A percentile compares a stretch with the other conserved stretches of the same genome.
Conservation (phyloP, 768 basidiomycete species). For the Dentipellis fragilis region DNA sequence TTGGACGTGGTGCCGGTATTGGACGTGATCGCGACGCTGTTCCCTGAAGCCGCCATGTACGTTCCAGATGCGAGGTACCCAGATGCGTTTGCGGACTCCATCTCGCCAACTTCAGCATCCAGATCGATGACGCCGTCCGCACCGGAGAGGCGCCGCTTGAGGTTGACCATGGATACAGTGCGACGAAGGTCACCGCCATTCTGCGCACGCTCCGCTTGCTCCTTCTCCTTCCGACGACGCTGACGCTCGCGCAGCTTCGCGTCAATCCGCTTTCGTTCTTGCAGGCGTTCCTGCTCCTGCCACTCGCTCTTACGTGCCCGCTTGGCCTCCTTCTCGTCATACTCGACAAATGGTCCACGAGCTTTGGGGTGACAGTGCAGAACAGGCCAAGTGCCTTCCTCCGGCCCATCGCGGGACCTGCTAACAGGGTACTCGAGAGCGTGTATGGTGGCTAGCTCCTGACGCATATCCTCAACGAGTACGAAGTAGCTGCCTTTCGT, state of each 20-base stretch:
- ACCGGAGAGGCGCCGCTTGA: constrained; percentile 44
- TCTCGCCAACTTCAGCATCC: constrained; percentile 28
- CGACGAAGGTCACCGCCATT: constrained; percentile 55
- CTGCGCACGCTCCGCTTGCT: constrained; percentile 21
- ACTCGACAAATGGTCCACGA: constrained; percentile 65
- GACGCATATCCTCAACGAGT: constrained; percentile 83
- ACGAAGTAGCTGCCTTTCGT: constrained; percentile 64
- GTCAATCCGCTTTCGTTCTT: constrained; percentile 21
- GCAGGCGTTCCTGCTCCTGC: constrained; percentile 34
- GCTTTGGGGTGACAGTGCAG: constrained; percentile 69
- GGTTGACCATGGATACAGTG: constrained; percentile 65
- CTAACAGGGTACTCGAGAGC: constrained; percentile 66
- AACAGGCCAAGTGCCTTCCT: constrained; percentile 69
- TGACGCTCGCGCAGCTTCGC: constrained; percentile 19
- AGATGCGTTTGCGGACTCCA: constrained; percentile 56
- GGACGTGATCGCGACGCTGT: constrained; percentile 88
- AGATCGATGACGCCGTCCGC: constrained; percentile 32
- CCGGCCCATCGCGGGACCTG: constrained; percentile 41
- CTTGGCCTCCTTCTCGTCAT: constrained; percentile 62
- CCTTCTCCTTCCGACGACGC: constrained; percentile 15
- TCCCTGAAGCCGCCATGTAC: constrained; percentile 89
- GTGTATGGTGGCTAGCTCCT: constrained; percentile 77
- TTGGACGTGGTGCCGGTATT: constrained; percentile 80
- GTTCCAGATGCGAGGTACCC: constrained; percentile 56
- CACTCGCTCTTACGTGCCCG: constrained; percentile 27